Evolutionary conservation across 306 rosid genomes (phyloP).

Genomic region (Prunus mongolica): DNA sequence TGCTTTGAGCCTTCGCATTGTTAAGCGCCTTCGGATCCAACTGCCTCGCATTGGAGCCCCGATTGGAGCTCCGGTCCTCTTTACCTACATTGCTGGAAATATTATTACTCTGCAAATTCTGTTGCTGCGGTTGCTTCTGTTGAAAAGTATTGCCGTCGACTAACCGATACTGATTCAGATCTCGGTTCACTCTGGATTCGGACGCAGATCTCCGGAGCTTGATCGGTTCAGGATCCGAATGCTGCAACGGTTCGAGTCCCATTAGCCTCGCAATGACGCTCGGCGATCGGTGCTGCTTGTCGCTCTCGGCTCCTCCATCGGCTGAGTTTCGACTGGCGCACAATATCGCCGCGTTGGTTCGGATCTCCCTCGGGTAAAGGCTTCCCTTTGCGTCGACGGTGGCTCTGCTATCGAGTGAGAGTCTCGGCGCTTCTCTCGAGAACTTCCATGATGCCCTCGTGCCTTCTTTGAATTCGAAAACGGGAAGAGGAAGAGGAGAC

Average conservation of each 20-base stretch:
- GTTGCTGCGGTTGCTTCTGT: constrained; percentile 33
- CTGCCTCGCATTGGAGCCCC: constrained; percentile 24
- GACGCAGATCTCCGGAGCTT: constrained; percentile 90
- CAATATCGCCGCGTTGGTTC: constrained; percentile 39
- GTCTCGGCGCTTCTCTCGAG: constrained; percentile 82
- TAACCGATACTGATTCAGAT: constrained; percentile 55
- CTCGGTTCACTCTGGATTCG: constrained; percentile 77
- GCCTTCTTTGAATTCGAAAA: constrained; percentile 74
- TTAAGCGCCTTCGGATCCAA: constrained; percentile 35
- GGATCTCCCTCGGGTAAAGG: constrained; percentile 61
- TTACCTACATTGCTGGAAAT: constrained; percentile 25
- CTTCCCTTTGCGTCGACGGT: constrained; percentile 73
- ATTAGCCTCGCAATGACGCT: constrained; percentile 88
- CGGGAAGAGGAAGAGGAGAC: constrained; percentile 51
- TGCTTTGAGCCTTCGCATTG: constrained; percentile 29
- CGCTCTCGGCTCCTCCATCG: constrained; percentile 30
- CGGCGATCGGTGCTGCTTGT: constrained; percentile 71
- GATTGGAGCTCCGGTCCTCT: constrained; percentile 27
- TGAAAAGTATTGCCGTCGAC: constrained; percentile 44
- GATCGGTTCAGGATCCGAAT: constrained; percentile 45
- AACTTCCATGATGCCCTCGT: constrained; percentile 84
- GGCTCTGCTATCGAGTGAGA: constrained; percentile 90
- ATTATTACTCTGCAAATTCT: constrained; percentile 15
- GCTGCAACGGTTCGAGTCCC: constrained; percentile 69
- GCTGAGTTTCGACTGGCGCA: constrained; percentile 29